phyloP scores from a whole-genome alignment of 2,329 filamentous ascomycete genomes.

The Xylaria sp. region DNA sequence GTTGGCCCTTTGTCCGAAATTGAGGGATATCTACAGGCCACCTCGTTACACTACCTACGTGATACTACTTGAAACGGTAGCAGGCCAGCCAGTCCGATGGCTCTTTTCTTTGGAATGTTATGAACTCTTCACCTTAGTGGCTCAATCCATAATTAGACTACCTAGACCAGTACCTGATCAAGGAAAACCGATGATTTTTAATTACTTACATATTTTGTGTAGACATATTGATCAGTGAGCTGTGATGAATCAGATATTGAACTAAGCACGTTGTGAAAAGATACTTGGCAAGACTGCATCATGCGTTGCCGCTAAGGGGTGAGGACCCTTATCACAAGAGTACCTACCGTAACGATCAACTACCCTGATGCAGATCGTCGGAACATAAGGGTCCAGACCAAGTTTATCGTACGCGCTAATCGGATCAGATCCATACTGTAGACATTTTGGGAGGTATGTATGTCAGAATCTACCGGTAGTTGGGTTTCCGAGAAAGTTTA shows the following conservation, averaged over 20 bases:
- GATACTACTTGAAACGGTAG: not conserved
- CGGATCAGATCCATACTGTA: not conserved
- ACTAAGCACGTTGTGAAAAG: not conserved
- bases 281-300: not conserved
- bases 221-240: not conserved
- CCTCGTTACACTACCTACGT: not conserved
- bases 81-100: not conserved
- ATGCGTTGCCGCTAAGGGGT: not conserved
- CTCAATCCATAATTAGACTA: not conserved
- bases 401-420: slow-evolving; percentile 13
- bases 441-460: slow-evolving; percentile 5
- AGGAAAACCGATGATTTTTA: not conserved
- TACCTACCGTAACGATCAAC: not conserved
- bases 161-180: not conserved
- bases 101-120: not conserved
- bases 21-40: not conserved
- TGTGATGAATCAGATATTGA: slow-evolving; percentile 2
- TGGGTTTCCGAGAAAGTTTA: not conserved
- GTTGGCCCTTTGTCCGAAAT: slow-evolving; percentile 22
- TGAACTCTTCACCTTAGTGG: not conserved
- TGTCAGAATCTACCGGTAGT: slow-evolving; percentile 28
- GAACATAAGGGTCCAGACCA: slow-evolving; percentile 17
- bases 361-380: not conserved
- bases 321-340: not conserved
- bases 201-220: not conserved